A percentile compares a stretch with the other conserved stretches of the same genome.
Evolutionary conservation across 2,329 filamentous ascomycete genomes (phyloP).

Genomic region (Plenodomus biglobosus): DNA sequence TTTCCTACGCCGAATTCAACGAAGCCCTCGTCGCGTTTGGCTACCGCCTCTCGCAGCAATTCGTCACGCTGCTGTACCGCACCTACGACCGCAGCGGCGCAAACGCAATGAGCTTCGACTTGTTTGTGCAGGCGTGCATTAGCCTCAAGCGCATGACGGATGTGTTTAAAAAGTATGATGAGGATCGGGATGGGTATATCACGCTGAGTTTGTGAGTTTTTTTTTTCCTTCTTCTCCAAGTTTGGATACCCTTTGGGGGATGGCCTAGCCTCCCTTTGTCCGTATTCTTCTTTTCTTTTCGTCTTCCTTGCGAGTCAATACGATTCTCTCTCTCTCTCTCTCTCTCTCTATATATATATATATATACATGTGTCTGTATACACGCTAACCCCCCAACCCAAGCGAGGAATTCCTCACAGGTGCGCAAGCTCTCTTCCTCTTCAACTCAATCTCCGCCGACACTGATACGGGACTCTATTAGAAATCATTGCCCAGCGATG

Average conservation of each 20-base stretch:
- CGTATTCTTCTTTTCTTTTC: too few species aligned
- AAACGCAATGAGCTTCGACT: constrained; percentile 69
- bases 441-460: constrained; percentile 54
- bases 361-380: too few species aligned
- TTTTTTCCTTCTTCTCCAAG: neutral
- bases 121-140: constrained; percentile 98
- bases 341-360: neutral
- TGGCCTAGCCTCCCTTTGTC: too few species aligned
- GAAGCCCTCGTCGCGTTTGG: constrained; percentile 90
- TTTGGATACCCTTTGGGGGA: too few species aligned
- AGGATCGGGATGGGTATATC: constrained; percentile 88
- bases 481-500: constrained; percentile 46
- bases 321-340: too few species aligned
- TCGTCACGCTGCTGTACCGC: constrained; percentile 80
- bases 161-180: constrained; percentile 98
- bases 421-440: constrained; percentile 58
- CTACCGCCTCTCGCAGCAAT: constrained; percentile 81
- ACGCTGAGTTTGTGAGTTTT: constrained; percentile 57
- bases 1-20: constrained; percentile 81
- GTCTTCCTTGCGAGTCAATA: too few species aligned
- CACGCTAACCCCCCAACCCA: too few species aligned
- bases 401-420: constrained; percentile 58
- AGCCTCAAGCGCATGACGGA: constrained; percentile 98
- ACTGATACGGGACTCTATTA: constrained; percentile 57
- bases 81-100: constrained; percentile 69